Evolutionary conservation across 2,329 filamentous ascomycete genomes (phyloP).

Genomic region (Tetracladium maxilliforme): DNA sequence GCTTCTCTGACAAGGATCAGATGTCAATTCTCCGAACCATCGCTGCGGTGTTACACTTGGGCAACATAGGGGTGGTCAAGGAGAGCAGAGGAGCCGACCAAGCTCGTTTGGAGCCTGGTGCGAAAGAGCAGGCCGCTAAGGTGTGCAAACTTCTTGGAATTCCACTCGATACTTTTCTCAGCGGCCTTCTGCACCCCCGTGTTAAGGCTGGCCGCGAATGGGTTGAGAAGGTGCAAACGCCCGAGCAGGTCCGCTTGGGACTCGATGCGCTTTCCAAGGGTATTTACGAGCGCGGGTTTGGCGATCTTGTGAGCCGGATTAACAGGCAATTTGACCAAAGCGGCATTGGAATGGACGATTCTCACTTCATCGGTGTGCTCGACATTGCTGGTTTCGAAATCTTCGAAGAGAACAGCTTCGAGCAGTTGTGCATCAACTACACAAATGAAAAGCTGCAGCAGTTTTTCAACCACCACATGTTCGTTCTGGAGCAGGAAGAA

Average conservation of each 20-base stretch:
- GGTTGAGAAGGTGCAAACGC: slow-evolving; percentile 97
- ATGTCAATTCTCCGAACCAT: slow-evolving; percentile 71
- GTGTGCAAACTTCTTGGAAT: slow-evolving; percentile 81
- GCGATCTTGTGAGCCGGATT: slow-evolving; percentile 81
- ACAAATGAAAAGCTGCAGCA: slow-evolving; percentile 98
- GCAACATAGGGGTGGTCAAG: slow-evolving; percentile 80
- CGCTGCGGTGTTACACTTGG: slow-evolving; percentile 82
- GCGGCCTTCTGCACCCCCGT: slow-evolving; percentile 77
- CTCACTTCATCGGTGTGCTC: slow-evolving; percentile 90
- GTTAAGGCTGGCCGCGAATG: slow-evolving; percentile 95
- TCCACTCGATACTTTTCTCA: slow-evolving; percentile 68
- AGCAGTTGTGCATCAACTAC: slow-evolving; percentile 98
- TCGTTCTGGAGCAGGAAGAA: slow-evolving; percentile 95
- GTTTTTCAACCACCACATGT: slow-evolving; percentile 99
- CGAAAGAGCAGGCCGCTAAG: slow-evolving; percentile 58
- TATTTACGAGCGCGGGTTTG: slow-evolving; percentile 93
- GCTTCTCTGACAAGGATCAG: slow-evolving; percentile 77
- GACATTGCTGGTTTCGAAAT: slow-evolving; percentile 99
- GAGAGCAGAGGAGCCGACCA: slow-evolving; percentile 88
- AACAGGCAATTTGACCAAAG: slow-evolving; percentile 84
- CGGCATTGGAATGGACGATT: slow-evolving; percentile 71
- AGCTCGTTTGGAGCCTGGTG: slow-evolving; percentile 64
- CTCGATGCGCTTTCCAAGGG: slow-evolving; percentile 90
- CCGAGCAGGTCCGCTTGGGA: slow-evolving; percentile 82
- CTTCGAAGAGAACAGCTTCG: slow-evolving; percentile 96